Base-by-base conservation (phyloP, 768 basidiomycete genomes). In the Sporobolomyces phaffii region DNA sequence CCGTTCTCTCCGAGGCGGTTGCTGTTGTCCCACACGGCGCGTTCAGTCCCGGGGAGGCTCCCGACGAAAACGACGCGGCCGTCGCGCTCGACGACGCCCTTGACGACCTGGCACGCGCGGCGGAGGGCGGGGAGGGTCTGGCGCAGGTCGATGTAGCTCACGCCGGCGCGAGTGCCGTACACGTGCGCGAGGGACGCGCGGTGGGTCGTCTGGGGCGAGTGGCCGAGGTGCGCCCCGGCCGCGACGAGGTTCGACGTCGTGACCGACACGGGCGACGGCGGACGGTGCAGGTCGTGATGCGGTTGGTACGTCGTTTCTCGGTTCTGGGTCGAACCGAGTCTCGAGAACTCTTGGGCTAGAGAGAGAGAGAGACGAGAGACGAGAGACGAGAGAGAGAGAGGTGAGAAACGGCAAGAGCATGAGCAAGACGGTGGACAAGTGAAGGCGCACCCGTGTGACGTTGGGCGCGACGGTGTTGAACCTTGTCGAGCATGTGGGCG, bases 151-250 rank as follows among this genome's bases (percentile, higher is more conserved):
- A 98, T 97, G 64, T 64, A 65, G 52, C 90, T 90, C 72, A 97
- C 83, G 18, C 88, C 90, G 48, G 90, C 84, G 61, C 96, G 89
- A 20, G 85, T 84, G 67, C 93, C 96, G 76, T 96, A 97, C 40
- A 93, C 86, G 77, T 92, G 94, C 34, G 93, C 89, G 73, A 87
- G 81, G 73, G 91, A 92, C 77, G 90, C 89, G 33, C 90, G 87
- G 77, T 91, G 89, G 82, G 93, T 87, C 72, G 90, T 84, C 4
- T 75, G 65, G 43, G 84, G 83, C 38, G 88, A 83, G 76, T 98
- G 93, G 10, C 96, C 96, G 49, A 98, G 85, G 76, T 97, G 93
- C 20, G 96, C 93, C 29, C 91, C 91, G 18, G 92, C 82, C 2
- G 96, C 93, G 47, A 97, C 80, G 68, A 99, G 85, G 51, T 92